Evolutionary conservation across 1,284 basidiomycete genomes (phyloP).

Genomic region (Tranzscheliella williamsii): DNA sequence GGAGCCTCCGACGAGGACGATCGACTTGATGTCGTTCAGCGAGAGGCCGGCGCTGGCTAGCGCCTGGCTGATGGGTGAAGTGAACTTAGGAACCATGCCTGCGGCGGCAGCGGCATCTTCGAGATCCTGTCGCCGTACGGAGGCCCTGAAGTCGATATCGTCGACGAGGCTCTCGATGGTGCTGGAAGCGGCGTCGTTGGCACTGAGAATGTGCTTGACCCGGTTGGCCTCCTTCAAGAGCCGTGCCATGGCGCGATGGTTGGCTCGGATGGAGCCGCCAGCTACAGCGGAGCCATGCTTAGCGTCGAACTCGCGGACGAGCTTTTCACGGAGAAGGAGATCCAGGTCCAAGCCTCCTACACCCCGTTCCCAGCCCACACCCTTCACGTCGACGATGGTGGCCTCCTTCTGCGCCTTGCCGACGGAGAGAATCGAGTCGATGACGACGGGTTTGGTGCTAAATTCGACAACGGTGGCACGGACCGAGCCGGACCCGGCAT

Average conservation of each 20-base stretch:
- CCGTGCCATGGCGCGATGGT: constrained; percentile 86
- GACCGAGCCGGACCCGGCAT: constrained; percentile 85
- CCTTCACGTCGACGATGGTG: constrained; percentile 75
- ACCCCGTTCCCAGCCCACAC: constrained; percentile 78
- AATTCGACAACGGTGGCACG: constrained; percentile 85
- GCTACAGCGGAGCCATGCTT: constrained; percentile 63
- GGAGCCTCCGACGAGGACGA: constrained; percentile 87
- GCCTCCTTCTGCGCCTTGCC: constrained; percentile 66
- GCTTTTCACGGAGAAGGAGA: constrained; percentile 77
- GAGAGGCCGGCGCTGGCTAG: constrained; percentile 72
- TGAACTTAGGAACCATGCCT: constrained; percentile 38
- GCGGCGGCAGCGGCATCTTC: constrained; percentile 64
- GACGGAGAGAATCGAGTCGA: constrained; percentile 63
- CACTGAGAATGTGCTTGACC: constrained; percentile 89
- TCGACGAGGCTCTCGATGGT: constrained; percentile 83
- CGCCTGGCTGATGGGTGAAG: constrained; percentile 70
- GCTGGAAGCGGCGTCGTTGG: constrained; percentile 78
- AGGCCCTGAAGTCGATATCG: constrained; percentile 86
- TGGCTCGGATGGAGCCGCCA: constrained; percentile 61
- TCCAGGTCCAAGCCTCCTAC: constrained; percentile 84
- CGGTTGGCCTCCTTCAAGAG: constrained; percentile 89
- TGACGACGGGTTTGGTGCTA: constrained; percentile 50
- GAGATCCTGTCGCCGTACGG: constrained; percentile 75
- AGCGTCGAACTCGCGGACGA: constrained; percentile 76
- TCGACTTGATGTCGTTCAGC: constrained; percentile 76